These are phyloP conservation scores for Spathaspora girioi DNA, from an alignment of 805 yeast genomes.

Conservation along the genomic window DNA sequence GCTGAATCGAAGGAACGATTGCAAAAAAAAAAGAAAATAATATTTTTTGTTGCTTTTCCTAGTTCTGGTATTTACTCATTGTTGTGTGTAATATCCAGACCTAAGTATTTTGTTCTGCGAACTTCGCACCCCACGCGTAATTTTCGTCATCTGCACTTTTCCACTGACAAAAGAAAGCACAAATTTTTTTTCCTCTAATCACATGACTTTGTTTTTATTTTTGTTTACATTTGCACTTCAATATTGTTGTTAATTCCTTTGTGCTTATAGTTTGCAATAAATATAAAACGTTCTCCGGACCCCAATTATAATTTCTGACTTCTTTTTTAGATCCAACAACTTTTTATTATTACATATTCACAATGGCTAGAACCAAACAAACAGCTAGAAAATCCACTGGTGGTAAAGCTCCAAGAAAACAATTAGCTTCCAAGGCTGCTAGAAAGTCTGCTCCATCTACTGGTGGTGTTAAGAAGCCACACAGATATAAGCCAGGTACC, in stretches of 20 bases:
- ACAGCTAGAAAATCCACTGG: constrained; percentile 51
- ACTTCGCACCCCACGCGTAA: not conserved
- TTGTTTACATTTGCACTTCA: not conserved
- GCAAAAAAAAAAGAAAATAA: constrained; percentile 1
- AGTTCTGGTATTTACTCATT: constrained; percentile 1
- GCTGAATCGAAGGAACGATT: not conserved
- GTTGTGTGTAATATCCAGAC: not conserved
- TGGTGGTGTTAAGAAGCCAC: constrained; percentile 50
- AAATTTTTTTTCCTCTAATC: not conserved
- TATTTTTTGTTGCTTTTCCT: constrained; percentile 1
- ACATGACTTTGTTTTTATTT: not conserved
- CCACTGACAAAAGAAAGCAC: not conserved
- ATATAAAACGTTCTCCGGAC: constrained; percentile 1
- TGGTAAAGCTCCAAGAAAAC: constrained; percentile 52
- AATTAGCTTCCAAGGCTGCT: constrained; percentile 49
- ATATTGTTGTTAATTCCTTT: not conserved
- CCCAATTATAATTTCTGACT: not conserved
- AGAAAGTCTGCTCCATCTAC: constrained; percentile 49
- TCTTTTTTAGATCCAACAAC: not conserved
- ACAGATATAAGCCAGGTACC: constrained; percentile 53
- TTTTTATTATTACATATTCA: constrained; percentile 8
- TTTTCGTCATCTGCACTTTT: not conserved
- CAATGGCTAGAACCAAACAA: constrained; percentile 49
- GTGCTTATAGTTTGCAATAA: not conserved
- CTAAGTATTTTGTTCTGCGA: not conserved